phyloP scores from a whole-genome alignment of 495 filamentous ascomycete species.

The Tricharina praecox region DNA sequence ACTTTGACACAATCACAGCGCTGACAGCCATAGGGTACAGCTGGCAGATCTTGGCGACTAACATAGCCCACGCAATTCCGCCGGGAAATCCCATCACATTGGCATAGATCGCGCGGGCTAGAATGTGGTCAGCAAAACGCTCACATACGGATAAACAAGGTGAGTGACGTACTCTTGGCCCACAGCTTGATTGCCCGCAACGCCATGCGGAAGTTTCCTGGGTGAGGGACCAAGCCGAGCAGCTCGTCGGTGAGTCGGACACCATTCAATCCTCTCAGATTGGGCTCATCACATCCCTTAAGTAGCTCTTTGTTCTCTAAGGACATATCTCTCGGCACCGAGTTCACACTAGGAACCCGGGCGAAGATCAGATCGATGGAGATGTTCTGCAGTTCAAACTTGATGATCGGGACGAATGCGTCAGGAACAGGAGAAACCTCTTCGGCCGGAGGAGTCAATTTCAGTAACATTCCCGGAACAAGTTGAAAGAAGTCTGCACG shows the following conservation, averaged over 20 bases:
- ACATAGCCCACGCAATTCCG: slow-evolving; percentile 94
- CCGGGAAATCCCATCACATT: slow-evolving; percentile 93
- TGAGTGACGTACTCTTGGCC: slow-evolving; percentile 52
- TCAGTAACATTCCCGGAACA: slow-evolving; percentile 58
- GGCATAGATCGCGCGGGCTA: slow-evolving; percentile 71
- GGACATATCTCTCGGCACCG: slow-evolving; percentile 54
- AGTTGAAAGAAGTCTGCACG: slow-evolving; percentile 80
- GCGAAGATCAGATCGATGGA: slow-evolving; percentile 92
- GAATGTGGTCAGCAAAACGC: slow-evolving; percentile 4
- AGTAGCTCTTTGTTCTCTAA: slow-evolving; percentile 69
- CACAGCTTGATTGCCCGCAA: slow-evolving; percentile 86
- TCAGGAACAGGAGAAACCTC: slow-evolving; percentile 76
- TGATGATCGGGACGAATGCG: slow-evolving; percentile 89
- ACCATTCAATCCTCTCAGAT: slow-evolving; percentile 78
- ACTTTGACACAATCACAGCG: slow-evolving; percentile 71
- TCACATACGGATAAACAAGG: neutral
- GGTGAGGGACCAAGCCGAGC: slow-evolving; percentile 69
- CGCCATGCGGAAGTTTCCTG: slow-evolving; percentile 71
- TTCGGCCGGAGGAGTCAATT: slow-evolving; percentile 54
- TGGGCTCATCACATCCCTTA: slow-evolving; percentile 67
- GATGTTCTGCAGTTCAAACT: slow-evolving; percentile 74
- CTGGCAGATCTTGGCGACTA: slow-evolving; percentile 89
- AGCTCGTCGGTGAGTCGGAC: slow-evolving; percentile 88
- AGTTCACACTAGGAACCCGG: slow-evolving; percentile 47
- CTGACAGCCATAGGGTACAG: slow-evolving; percentile 87